Percentiles rank a stretch among this genome's conserved stretches.
These are phyloP conservation scores for Nothophoma quercina DNA, from an alignment of 2,329 filamentous ascomycete species.

Conservation along the genomic window DNA sequence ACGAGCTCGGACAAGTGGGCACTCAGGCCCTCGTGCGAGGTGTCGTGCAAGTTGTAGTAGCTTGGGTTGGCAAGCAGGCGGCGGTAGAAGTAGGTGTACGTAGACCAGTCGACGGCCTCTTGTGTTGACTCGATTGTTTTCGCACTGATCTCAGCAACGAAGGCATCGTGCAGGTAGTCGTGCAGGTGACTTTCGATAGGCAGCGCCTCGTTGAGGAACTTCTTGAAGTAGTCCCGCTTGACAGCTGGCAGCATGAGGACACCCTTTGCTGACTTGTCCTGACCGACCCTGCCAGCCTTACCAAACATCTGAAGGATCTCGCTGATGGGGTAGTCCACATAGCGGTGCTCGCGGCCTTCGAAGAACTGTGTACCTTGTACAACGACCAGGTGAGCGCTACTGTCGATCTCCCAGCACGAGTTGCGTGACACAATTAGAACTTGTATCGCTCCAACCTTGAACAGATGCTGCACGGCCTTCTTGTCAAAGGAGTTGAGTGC, in stretches of 20 bases:
- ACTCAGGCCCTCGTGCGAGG: conserved; percentile 91
- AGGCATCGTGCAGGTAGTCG: conserved; percentile 90
- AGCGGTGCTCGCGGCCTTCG: conserved; percentile 94
- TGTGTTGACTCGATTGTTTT: conserved; percentile 95
- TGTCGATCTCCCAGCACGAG: conserved; percentile 94
- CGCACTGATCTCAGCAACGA: conserved; percentile 95
- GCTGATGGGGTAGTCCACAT: conserved; percentile 93
- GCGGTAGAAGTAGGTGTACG: conserved; percentile 98
- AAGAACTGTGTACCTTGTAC: conserved; percentile 99
- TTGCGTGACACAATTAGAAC: conserved; percentile 84
- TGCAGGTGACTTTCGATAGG: conserved; percentile 95
- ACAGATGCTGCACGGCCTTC: conserved; percentile 91
- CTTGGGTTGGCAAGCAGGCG: conserved; percentile 93
- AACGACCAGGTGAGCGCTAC: conserved; percentile 86
- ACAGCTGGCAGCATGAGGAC: conserved; percentile 96
- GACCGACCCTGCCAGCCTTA: conserved; percentile 80
- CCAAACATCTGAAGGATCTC: conserved; percentile 99
- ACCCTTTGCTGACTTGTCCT: conserved; percentile 83
- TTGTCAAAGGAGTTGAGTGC: conserved; percentile 88
- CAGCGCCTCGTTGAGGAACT: conserved; percentile 94
- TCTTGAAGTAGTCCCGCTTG: conserved; percentile 98
- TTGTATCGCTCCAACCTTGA: conserved; percentile 87
- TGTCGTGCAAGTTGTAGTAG: conserved; percentile 90
- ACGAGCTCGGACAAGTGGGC: conserved; percentile 93
- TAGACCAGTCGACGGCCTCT: conserved; percentile 97